Evolutionary conservation across 2,329 filamentous ascomycete genomes (phyloP).

Genomic region (Aureobasidium sp.): DNA sequence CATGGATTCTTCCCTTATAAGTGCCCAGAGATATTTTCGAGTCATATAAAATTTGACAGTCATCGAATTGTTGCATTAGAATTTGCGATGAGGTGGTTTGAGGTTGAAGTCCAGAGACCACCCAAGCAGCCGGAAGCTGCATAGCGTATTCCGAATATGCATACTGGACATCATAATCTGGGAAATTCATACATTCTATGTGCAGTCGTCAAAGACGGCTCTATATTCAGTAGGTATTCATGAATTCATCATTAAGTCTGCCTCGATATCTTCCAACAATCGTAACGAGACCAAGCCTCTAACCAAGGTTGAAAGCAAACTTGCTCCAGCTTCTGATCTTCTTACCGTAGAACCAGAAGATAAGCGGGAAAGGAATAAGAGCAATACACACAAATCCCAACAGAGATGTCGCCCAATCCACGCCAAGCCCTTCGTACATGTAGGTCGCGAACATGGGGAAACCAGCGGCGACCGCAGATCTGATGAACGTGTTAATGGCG

Average conservation of each 20-base stretch:
- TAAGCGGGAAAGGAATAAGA: constrained; percentile 25
- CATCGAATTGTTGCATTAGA: not conserved
- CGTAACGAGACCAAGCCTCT: not conserved
- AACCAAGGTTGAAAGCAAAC: constrained; percentile 19
- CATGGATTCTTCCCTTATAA: not conserved
- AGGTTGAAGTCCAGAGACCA: not conserved
- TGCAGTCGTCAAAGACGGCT: not conserved
- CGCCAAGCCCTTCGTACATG: constrained; percentile 31
- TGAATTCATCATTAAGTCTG: not conserved
- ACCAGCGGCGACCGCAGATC: constrained; percentile 30
- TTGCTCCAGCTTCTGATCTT: constrained; percentile 23
- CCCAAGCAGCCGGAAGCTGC: not conserved
- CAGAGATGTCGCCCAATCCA: constrained; percentile 29
- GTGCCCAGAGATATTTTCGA: not conserved
- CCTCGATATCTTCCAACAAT: not conserved
- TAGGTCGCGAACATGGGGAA: constrained; percentile 30
- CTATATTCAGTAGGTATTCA: not conserved
- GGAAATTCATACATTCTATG: no score
- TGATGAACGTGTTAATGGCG: constrained; percentile 32
- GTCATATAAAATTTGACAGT: not conserved
- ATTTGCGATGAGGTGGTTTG: not conserved
- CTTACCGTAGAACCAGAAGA: constrained; percentile 26
- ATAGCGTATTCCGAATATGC: no score
- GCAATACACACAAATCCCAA: constrained; percentile 30
- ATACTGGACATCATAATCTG: not conserved